A percentile compares a stretch with the other conserved stretches of the same genome.
phyloP scores from a whole-genome alignment of 2,329 filamentous ascomycete genomes.

The Camptophora hylomeconis region DNA sequence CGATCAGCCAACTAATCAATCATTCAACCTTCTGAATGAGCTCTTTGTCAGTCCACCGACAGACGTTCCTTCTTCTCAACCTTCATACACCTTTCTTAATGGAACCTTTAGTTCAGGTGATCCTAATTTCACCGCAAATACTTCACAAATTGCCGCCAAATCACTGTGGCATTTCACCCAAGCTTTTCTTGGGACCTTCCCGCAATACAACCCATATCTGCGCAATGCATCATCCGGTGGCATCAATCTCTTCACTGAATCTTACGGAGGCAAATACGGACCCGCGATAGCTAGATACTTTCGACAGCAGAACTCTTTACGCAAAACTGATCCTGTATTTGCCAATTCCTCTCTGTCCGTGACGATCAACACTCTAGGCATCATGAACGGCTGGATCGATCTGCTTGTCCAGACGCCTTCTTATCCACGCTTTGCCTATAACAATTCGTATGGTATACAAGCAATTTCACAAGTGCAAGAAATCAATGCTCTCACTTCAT shows the following conservation, averaged over 20 bases:
- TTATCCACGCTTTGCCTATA: conserved; percentile 28
- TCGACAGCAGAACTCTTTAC: conserved; percentile 48
- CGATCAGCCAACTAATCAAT: conserved; percentile 30
- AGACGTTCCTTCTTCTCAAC: conserved; percentile 17
- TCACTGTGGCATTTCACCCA: conserved; percentile 49
- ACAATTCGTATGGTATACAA: conserved; percentile 46
- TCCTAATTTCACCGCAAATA: conserved; percentile 38
- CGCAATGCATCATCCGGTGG: conserved; percentile 28
- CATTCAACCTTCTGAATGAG: conserved; percentile 26
- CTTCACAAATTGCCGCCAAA: conserved; percentile 42
- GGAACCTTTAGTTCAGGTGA: conserved; percentile 52
- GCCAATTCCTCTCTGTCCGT: conserved; percentile 16
- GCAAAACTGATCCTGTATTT: conserved; percentile 36
- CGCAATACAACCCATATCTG: conserved; percentile 41
- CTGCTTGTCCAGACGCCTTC: conserved; percentile 40
- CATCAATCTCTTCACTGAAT: conserved; percentile 56
- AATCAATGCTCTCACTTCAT: conserved; percentile 17
- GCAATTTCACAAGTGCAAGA: conserved; percentile 30
- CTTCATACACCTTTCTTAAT: conserved; percentile 34
- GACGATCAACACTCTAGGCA: conserved; percentile 46
- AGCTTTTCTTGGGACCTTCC: conserved; percentile 45
- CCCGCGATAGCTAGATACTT: conserved; percentile 47
- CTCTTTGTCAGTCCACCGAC: conserved; percentile 21
- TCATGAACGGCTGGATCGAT: conserved; percentile 61
- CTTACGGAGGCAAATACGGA: conserved; percentile 58